Base-by-base conservation (phyloP, 2,329 filamentous ascomycete genomes). In the Anthostomella pinea region DNA sequence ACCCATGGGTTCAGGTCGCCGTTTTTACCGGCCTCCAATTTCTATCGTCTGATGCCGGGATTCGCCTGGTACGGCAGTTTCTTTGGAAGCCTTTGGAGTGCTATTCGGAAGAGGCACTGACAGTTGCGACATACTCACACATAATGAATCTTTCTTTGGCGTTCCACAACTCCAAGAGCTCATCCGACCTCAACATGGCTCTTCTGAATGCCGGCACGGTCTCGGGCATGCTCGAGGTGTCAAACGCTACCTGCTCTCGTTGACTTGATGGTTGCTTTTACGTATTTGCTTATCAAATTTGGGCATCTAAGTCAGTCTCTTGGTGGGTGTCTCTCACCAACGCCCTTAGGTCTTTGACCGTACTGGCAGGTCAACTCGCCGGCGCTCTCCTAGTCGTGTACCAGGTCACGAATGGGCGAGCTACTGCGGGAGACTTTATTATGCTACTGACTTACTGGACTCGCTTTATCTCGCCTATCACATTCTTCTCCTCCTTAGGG, bases 381-480 rank as follows among this genome's bases (percentile, higher is more conserved):
- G 77, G 76, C 22, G 69, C 75, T 2, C 76, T 77, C 49, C 49
- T 80, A 24, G 75, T 75, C 2, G 73, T 80, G 1, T 84, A 80
- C 56, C 81, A 85, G 44, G 81, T 88, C 35, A 80, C 73, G 2
- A 71, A 69, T n/a, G 73, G 72, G 2, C 62, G 72, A 34, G 73
- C 77, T 5, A 76, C 75, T 5, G 68, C 83, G 8, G 83, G 83
- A 36, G 73, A 83, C 46, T 87, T 88, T 49, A 79, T 85, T 37
- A 78, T 81, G 62, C 67, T 88, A 10, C 64, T 87, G 41, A 83
- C 81, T 34, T 88, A 87, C 58, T 86, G 86, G 82, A 74, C 75
- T 13, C 83, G 87, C 53, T 68, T 88, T 23, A 83, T 83, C 27
- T 73, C 76, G 2, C 84, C 84, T 2, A 69, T 88, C 34, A 81